Evolutionary conservation across 2,329 filamentous ascomycete species (phyloP).

Genomic region (Phialophora chinensis): DNA sequence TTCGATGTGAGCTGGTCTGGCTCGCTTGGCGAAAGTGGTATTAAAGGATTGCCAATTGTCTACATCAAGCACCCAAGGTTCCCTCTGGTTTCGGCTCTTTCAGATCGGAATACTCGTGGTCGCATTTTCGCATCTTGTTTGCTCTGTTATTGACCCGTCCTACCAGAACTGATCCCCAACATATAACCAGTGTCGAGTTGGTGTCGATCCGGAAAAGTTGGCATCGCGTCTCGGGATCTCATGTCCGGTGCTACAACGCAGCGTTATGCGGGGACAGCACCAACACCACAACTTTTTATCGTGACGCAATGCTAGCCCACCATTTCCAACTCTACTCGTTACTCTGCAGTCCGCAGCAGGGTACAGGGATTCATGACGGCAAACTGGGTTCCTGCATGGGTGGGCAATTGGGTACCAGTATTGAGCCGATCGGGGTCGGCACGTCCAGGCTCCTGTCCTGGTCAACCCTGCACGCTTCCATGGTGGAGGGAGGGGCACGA

Average conservation of each 20-base stretch:
- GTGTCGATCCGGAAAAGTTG: not conserved
- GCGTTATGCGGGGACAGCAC: not conserved
- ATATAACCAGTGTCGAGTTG: not conserved
- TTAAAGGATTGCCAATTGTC: not conserved
- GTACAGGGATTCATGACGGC: not conserved
- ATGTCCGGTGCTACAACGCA: not conserved
- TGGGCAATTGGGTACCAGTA: slow-evolving; percentile 2
- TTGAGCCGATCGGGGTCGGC: too few relatives aligned
- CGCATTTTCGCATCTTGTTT: not conserved
- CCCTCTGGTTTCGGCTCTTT: not conserved
- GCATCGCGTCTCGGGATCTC: not conserved
- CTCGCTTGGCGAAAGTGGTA: not conserved
- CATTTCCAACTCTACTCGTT: not conserved
- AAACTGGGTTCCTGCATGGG: slow-evolving; percentile 16
- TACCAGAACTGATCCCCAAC: not conserved
- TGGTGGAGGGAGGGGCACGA: too few relatives aligned
- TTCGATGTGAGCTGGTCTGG: not conserved
- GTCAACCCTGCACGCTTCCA: too few relatives aligned
- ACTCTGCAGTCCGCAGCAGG: not conserved
- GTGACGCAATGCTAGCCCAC: not conserved
- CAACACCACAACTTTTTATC: not conserved
- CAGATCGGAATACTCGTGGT: not conserved
- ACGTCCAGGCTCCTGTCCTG: too few relatives aligned
- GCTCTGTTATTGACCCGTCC: not conserved
- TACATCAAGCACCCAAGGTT: not conserved